phyloP scores from a whole-genome alignment of 208 protist species.

The Porcisia deanei region DNA sequence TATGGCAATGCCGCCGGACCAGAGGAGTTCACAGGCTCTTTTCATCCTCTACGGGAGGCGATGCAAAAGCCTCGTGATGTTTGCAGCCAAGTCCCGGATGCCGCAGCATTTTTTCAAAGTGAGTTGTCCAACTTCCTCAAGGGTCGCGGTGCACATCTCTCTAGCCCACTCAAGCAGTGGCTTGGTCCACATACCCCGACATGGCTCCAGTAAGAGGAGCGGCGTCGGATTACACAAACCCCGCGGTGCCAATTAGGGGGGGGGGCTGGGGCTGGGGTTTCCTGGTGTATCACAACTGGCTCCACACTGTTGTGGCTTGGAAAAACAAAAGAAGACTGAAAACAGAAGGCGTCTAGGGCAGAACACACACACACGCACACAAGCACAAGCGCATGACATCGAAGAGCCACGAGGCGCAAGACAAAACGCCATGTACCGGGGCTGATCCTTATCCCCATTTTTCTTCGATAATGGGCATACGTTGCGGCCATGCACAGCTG shows the following conservation, averaged over 20 bases:
- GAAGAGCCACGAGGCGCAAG: background rate
- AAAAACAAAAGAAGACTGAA: no score
- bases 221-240: background rate
- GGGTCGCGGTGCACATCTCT: constrained; percentile 40
- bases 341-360: no score
- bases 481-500: background rate
- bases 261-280: background rate
- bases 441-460: background rate
- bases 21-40: constrained; percentile 56
- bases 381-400: background rate
- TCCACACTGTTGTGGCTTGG: no score
- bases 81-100: constrained; percentile 62
- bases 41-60: constrained; percentile 79
- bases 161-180: constrained; percentile 35
- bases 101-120: constrained; percentile 62
- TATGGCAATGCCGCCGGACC: constrained; percentile 19
- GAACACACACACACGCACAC: background rate
- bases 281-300: background rate
- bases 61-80: constrained; percentile 64
- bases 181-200: constrained; percentile 51
- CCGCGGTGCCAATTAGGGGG: background rate
- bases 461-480: background rate
- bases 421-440: background rate
- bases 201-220: constrained; percentile 43
- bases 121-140: constrained; percentile 55